Evolutionary conservation across 164 flowering plant species (phyloP).

Genomic region (Piper betle): DNA sequence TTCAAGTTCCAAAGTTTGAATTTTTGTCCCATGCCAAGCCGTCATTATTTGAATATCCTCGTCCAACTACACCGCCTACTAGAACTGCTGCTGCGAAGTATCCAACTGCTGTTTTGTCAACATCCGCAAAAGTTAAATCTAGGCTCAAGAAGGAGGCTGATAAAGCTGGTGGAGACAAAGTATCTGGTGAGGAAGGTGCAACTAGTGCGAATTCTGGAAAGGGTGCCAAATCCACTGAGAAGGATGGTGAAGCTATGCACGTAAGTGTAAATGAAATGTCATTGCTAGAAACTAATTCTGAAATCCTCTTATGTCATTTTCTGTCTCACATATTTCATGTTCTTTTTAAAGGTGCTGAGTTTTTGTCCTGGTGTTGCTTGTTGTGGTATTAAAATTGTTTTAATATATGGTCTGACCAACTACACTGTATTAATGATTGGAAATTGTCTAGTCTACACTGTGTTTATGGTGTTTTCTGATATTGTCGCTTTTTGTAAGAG

Average conservation of each 20-base stretch:
- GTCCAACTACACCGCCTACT: slow-evolving; percentile 75
- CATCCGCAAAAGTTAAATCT: slow-evolving; percentile 90
- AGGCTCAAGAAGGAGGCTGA: slow-evolving; percentile 92
- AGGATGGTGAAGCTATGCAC: slow-evolving; percentile 93
- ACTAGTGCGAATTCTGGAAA: slow-evolving; percentile 34
- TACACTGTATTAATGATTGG: no score
- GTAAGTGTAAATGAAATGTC: slow-evolving; percentile 17
- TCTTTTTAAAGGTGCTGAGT: not conserved
- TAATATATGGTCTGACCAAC: no score
- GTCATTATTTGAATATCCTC: slow-evolving; percentile 89
- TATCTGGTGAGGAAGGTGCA: slow-evolving; percentile 33
- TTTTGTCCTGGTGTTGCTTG: no score
- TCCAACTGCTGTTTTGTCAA: slow-evolving; percentile 88
- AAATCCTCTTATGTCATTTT: not conserved
- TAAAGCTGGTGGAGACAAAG: slow-evolving; percentile 58
- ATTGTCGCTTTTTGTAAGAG: no score
- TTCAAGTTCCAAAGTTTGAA: slow-evolving; percentile 90
- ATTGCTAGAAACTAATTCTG: not conserved
- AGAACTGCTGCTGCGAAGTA: slow-evolving; percentile 78
- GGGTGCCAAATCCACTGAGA: slow-evolving; percentile 48
- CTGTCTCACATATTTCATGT: not conserved
- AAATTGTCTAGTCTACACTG: no score
- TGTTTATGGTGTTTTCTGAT: no score
- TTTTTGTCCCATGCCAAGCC: slow-evolving; percentile 93
- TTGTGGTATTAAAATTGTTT: no score